Evolutionary conservation across 2,329 filamentous ascomycete species (phyloP).

Genomic region (Ambrosiella cleistominuta): DNA sequence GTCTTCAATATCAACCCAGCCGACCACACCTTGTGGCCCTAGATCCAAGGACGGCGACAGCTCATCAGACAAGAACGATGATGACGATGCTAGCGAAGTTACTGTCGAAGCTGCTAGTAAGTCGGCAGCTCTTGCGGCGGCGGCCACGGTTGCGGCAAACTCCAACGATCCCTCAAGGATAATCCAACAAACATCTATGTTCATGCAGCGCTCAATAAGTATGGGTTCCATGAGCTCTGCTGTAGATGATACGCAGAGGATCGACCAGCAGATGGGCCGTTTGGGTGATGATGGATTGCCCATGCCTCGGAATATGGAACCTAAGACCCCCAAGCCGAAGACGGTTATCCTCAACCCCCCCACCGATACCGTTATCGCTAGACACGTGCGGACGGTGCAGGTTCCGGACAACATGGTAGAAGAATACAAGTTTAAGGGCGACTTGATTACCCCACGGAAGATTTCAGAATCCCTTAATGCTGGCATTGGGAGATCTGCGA

Average conservation of each 20-base stretch:
- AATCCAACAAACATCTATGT: conserved; percentile 18
- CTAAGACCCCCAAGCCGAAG: conserved; percentile 53
- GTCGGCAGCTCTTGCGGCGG: conserved; percentile 8
- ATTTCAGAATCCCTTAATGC: conserved; percentile 33
- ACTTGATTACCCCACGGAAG: conserved; percentile 41
- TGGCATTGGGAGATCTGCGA: conserved; percentile 25
- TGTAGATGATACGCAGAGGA: conserved; percentile 30
- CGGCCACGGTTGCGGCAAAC: conserved; percentile 48
- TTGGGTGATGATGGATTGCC: conserved; percentile 30
- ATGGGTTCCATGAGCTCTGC: conserved; percentile 80
- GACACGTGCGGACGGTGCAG: conserved; percentile 76
- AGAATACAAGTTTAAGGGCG: conserved; percentile 65
- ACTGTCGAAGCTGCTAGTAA: conserved; percentile 39
- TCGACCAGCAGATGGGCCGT: conserved; percentile 29
- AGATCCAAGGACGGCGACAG: background rate
- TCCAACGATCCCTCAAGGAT: conserved; percentile 54
- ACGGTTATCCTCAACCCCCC: conserved; percentile 41
- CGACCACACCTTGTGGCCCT: background rate
- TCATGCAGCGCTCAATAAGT: conserved; percentile 48
- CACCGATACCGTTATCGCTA: conserved; percentile 75
- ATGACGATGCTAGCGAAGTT: conserved; percentile 54
- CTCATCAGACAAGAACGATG: conserved; percentile 25
- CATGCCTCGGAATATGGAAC: conserved; percentile 21
- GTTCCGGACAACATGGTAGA: conserved; percentile 76
- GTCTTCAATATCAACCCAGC: background rate